These are phyloP conservation scores for Coemansia sp. DNA, from an alignment of 192 early-diverging fungal genomes.

Conservation along the genomic window DNA sequence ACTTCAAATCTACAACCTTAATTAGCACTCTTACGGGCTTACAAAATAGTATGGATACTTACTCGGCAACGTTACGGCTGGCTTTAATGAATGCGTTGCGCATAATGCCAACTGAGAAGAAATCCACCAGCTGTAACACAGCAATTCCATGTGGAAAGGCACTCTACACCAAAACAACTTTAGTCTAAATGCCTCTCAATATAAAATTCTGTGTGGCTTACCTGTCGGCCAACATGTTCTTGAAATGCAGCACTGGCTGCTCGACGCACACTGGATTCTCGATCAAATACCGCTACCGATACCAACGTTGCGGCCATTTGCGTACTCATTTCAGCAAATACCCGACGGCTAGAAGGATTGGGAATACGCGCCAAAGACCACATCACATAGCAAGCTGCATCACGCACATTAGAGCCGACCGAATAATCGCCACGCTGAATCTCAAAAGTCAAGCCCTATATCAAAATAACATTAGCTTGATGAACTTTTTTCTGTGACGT, in stretches of 20 bases:
- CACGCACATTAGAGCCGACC: slow-evolving; percentile 89
- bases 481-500: too few species aligned
- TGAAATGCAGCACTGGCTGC: slow-evolving; percentile 96
- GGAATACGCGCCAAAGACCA: slow-evolving; percentile 97
- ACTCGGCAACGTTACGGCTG: slow-evolving; percentile 67
- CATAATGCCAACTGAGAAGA: slow-evolving; percentile 86
- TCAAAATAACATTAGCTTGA: slow-evolving; percentile 10
- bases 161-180: slow-evolving; percentile 50
- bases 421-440: slow-evolving; percentile 84
- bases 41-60: slow-evolving; percentile 18
- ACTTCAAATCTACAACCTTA: slow-evolving; percentile 55
- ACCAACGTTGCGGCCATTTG: slow-evolving; percentile 74
- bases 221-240: slow-evolving; percentile 91
- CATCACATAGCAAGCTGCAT: slow-evolving; percentile 94
- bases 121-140: slow-evolving; percentile 88
- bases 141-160: slow-evolving; percentile 92
- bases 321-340: slow-evolving; percentile 63
- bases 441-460: slow-evolving; percentile 82
- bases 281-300: slow-evolving; percentile 81
- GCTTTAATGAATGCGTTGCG: slow-evolving; percentile 70
- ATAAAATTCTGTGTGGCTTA: slow-evolving; percentile 24
- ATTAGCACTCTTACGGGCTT: background rate
- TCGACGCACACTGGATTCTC: slow-evolving; percentile 88
- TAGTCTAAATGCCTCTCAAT: background rate
- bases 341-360: slow-evolving; percentile 53